Evolutionary conservation across 228 moss, liverwort and hornwort species (phyloP).

Genomic region (Sphagnum fallax): DNA sequence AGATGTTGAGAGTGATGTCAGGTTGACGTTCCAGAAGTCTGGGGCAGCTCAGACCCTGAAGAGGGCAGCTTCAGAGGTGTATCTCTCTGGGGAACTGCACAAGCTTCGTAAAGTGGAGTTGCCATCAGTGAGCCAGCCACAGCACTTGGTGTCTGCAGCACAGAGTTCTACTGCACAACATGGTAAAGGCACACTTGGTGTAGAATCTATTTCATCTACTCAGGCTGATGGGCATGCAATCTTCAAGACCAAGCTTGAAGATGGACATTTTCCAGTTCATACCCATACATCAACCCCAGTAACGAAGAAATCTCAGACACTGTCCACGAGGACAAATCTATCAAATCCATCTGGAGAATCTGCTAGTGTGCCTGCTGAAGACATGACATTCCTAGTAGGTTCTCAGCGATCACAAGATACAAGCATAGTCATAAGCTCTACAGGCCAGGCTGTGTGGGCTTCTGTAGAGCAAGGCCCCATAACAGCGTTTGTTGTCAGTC

Average conservation of each 20-base stretch:
- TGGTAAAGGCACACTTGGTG: background rate
- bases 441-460: background rate
- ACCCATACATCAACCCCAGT: background rate
- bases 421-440: too few species aligned
- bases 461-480: background rate
- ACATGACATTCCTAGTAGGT: too few species aligned
- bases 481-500: background rate
- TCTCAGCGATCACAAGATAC: too few species aligned
- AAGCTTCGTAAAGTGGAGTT: slow-evolving; percentile 9
- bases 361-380: too few species aligned
- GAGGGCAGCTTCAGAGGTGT: slow-evolving; percentile 5
- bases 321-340: too few species aligned
- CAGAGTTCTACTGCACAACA: slow-evolving; percentile 6
- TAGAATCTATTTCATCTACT: background rate
- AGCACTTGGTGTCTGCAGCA: slow-evolving; percentile 5
- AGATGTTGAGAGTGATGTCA: background rate
- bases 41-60: slow-evolving; percentile 12
- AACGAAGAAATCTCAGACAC: too few species aligned
- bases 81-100: background rate
- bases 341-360: too few species aligned
- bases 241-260: background rate
- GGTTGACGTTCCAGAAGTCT: slow-evolving; percentile 2
- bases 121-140: background rate
- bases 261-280: background rate
- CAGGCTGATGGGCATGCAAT: background rate